Percentiles rank a stretch among this genome's conserved stretches.
Conservation (phyloP, 1,284 basidiomycete genomes). For the Cryptococcus amylolentus region DNA sequence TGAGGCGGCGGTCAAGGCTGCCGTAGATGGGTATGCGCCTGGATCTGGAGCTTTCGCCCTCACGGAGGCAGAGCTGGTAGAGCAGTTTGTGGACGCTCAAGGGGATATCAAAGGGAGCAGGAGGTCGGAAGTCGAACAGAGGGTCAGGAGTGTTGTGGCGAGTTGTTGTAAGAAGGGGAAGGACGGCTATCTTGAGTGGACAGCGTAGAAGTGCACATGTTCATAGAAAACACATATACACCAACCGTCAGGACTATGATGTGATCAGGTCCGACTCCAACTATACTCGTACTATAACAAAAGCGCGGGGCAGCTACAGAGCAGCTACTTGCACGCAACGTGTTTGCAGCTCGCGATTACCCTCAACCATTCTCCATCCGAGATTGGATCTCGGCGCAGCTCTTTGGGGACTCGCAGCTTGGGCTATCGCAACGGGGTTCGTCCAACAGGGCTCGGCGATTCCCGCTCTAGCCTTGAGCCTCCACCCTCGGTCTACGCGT, state of each 20-base stretch:
- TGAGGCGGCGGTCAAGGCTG: conserved; percentile 33
- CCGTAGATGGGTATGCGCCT: conserved; percentile 38
- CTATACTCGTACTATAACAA: no score
- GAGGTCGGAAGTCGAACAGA: conserved; percentile 25
- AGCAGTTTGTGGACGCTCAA: conserved; percentile 28
- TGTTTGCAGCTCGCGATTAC: no score
- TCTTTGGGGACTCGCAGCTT: no score
- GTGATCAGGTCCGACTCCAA: not conserved
- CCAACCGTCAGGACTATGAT: not conserved
- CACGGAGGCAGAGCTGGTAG: conserved; percentile 38
- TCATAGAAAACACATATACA: not conserved
- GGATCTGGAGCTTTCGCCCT: conserved; percentile 47
- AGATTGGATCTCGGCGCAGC: no score
- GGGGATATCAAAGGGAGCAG: conserved; percentile 28
- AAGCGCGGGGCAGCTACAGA: not conserved
- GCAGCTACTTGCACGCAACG: not conserved
- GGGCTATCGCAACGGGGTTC: no score
- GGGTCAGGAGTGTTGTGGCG: conserved; percentile 31
- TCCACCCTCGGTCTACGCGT: no score
- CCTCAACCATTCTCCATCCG: not conserved
- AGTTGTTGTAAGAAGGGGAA: conserved; percentile 32
- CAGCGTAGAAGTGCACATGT: conserved; percentile 1
- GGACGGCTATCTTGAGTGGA: conserved; percentile 44
- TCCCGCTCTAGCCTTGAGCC: no score
- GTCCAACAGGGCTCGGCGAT: no score